A percentile compares a stretch with the other conserved stretches of the same genome.
These are phyloP conservation scores for Fusarium agapanthi DNA, from an alignment of 2,329 filamentous ascomycete species.

Conservation along the genomic window DNA sequence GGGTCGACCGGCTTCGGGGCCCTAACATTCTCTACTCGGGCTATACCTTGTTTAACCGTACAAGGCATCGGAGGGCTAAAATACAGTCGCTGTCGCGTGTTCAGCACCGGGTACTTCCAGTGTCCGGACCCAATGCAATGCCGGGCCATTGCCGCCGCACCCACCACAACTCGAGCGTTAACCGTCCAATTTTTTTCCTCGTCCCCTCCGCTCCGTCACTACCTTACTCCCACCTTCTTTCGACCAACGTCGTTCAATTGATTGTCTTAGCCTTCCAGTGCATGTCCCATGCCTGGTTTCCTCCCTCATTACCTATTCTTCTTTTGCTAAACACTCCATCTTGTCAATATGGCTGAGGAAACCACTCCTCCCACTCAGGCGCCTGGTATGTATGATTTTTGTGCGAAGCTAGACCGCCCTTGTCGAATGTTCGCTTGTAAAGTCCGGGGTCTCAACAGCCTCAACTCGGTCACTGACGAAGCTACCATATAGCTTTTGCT, in stretches of 20 bases:
- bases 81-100: conserved; percentile 30
- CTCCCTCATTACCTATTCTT: conserved; percentile 21
- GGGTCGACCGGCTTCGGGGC: conserved; percentile 26
- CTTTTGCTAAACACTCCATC: conserved; percentile 28
- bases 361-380: conserved; percentile 41
- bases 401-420: conserved; percentile 33
- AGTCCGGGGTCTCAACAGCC: conserved; percentile 16
- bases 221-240: conserved; percentile 29
- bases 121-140: conserved; percentile 19
- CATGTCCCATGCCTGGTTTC: conserved; percentile 42
- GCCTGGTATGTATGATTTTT: conserved; percentile 37
- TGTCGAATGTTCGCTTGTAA: conserved; percentile 23
- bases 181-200: conserved; percentile 44
- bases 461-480: conserved; percentile 9
- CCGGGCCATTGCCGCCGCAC: conserved; percentile 44
- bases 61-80: background rate
- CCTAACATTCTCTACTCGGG: conserved; percentile 22
- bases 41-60: conserved; percentile 17
- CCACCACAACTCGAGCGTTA: conserved; percentile 16
- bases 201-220: conserved; percentile 39
- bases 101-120: conserved; percentile 20
- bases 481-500: conserved; percentile 5
- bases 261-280: conserved; percentile 36
- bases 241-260: conserved; percentile 39
- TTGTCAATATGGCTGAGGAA: conserved; percentile 47